Conservation (phyloP, 306 rosid genomes). For the Casuarina cunninghamiana region DNA sequence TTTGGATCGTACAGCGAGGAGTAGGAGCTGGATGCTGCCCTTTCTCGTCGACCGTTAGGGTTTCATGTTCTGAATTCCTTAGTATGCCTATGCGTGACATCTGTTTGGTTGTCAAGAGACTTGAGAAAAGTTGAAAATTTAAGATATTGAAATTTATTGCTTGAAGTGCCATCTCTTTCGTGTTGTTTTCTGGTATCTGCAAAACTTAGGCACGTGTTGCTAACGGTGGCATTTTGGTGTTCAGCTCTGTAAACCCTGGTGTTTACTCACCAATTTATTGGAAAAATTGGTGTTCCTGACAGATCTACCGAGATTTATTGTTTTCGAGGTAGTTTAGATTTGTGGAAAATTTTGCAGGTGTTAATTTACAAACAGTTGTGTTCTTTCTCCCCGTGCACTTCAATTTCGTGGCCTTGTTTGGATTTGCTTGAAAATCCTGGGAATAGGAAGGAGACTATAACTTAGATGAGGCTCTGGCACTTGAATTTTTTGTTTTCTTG, state of each 20-base stretch:
- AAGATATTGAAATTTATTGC: neutral
- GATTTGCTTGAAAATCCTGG: neutral
- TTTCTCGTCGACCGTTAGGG: neutral
- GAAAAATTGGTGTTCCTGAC: neutral
- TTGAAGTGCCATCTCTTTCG: neutral
- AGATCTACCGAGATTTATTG: neutral
- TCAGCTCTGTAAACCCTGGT: neutral
- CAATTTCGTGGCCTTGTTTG: neutral
- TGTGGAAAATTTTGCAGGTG: neutral
- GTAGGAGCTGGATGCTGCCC: neutral
- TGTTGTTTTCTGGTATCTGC: neutral
- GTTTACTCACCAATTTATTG: neutral
- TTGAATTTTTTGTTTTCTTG: neutral
- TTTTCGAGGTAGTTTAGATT: neutral
- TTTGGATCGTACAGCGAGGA: slow-evolving; percentile 1
- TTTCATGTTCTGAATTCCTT: neutral
- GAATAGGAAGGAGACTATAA: neutral
- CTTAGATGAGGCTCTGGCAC: neutral
- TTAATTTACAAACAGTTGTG: neutral
- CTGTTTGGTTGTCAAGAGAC: neutral
- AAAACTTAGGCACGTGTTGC: neutral
- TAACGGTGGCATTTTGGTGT: neutral
- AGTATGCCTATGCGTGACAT: neutral
- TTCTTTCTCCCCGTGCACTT: neutral
- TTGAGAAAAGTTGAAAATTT: neutral